Conservation (phyloP, 2,329 filamentous ascomycete species). For the Fusarium fujikuroi region DNA sequence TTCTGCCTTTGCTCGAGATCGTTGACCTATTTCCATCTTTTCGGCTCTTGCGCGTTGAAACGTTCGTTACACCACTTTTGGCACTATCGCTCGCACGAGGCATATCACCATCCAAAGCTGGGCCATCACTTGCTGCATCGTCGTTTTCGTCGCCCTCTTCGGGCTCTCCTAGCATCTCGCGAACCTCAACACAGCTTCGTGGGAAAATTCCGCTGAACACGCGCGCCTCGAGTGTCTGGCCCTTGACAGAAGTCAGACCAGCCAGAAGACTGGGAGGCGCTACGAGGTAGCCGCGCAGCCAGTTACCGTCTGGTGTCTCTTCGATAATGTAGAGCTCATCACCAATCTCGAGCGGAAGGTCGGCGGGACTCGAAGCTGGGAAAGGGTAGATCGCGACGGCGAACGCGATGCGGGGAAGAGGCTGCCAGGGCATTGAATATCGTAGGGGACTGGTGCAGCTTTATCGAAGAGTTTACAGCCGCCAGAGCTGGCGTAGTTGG, state of each 20-base stretch:
- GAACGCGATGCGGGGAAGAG: conserved; percentile 96
- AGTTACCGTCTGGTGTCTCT: conserved; percentile 89
- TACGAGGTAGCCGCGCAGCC: conserved; percentile 95
- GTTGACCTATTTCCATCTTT: conserved; percentile 46
- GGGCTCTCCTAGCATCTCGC: conserved; percentile 86
- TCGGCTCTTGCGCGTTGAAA: conserved; percentile 52
- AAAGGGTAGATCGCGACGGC: conserved; percentile 97
- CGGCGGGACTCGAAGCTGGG: conserved; percentile 83
- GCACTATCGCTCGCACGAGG: conserved; percentile 60
- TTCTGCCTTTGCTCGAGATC: conserved; percentile 42
- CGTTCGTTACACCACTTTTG: conserved; percentile 62
- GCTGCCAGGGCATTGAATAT: conserved; percentile 89
- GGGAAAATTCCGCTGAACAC: conserved; percentile 99
- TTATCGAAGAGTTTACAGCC: conserved; percentile 27
- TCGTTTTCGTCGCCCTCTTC: conserved; percentile 63
- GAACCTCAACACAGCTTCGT: conserved; percentile 90
- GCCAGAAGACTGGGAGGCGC: conserved; percentile 93
- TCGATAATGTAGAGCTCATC: conserved; percentile 99
- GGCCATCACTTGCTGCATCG: conserved; percentile 49
- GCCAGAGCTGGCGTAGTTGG: conserved; percentile 30
- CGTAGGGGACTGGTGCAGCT: conserved; percentile 32
- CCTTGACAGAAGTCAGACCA: conserved; percentile 88
- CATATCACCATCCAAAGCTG: conserved; percentile 39
- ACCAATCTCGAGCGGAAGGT: conserved; percentile 95
- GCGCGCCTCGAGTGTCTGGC: conserved; percentile 91